Evolutionary conservation across 1,284 basidiomycete genomes (phyloP), one percentile per base, ranked within the genome.

Genomic region (Trametes versicolor): DNA sequence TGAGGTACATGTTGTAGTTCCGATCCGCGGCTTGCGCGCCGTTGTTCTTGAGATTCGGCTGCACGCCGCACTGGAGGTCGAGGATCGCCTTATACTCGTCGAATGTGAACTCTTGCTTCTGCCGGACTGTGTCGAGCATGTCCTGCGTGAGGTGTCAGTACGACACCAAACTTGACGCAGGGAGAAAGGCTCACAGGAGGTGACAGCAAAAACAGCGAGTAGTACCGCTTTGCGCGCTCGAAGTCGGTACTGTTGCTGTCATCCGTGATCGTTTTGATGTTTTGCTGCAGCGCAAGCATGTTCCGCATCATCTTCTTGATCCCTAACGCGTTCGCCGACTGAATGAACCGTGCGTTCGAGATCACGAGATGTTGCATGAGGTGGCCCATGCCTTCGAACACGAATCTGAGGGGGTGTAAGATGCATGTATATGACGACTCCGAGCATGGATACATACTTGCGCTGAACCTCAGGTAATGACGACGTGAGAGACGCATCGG

Each of bases 11-110:
- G 77, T 87, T 88, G 75, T 93, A 93, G 73, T 89, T 88, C 57
- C 86, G 84, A 76, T 93, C 87, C 1, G 76, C 75, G n/a, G 88
- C 85, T 69, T 83, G 85, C 39, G 82, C 78, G 23, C 77, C 78
- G 34, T 81, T 85, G 41, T 78, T 78, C 32, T 87, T 83, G 36
- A 81, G 77, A 17, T 78, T 81, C 63, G 85, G 87, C 71, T 93
- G 88, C 36, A 94, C 86, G 36, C 92, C 93, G 74, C 95, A 97
- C 72, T 95, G 94, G 47, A 97, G 83, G 69, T 90, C 91, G 55
- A 98, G 83, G 84, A 98, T 95, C 5, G 88, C 87, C 75, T 95
- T 93, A 78, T 97, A 97, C 74, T 97, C 94, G 69, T 97, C 95
- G 71, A 97, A 96, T 1, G 83, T 87, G 79, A 94, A 97, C 39